Conservation (phyloP, 2,329 filamentous ascomycete species). For the Paecilomyces sp. region DNA sequence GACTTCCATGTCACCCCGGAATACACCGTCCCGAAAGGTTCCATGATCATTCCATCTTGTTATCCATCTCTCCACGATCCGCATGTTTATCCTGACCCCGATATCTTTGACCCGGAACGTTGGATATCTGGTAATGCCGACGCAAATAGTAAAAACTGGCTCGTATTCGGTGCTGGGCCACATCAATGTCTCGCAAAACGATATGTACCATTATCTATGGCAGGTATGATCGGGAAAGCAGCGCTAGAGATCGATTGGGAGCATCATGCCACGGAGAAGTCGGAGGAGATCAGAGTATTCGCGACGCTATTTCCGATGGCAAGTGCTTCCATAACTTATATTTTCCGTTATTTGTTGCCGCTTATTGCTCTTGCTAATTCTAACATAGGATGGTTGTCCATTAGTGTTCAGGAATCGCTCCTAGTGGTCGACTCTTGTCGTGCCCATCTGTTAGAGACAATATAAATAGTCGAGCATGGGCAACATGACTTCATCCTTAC, state of each 20-base stretch:
- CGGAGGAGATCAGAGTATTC: constrained; percentile 96
- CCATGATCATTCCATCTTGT: constrained; percentile 89
- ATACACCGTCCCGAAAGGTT: constrained; percentile 90
- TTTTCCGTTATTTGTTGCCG: background rate
- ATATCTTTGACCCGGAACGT: constrained; percentile 81
- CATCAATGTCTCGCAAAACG: constrained; percentile 95
- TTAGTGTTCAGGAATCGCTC: constrained; percentile 56
- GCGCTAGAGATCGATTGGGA: constrained; percentile 81
- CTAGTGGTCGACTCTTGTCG: too few relatives aligned
- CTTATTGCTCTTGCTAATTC: constrained; percentile 14
- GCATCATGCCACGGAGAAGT: constrained; percentile 76
- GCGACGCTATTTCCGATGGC: constrained; percentile 97
- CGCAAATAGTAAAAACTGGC: constrained; percentile 87
- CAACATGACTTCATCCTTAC: too few relatives aligned
- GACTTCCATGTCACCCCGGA: constrained; percentile 78
- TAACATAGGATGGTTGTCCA: constrained; percentile 67
- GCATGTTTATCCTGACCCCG: constrained; percentile 84
- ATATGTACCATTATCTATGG: constrained; percentile 84
- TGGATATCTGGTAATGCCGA: constrained; percentile 89
- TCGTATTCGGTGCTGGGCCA: constrained; percentile 91
- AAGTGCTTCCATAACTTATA: constrained; percentile 29
- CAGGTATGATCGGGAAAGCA: constrained; percentile 83
- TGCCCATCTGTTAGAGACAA: too few relatives aligned
- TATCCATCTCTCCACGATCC: constrained; percentile 88
- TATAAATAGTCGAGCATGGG: too few relatives aligned